Evolutionary conservation across 2,329 filamentous ascomycete genomes (phyloP).

Genomic region (Claviceps fusiformis): DNA sequence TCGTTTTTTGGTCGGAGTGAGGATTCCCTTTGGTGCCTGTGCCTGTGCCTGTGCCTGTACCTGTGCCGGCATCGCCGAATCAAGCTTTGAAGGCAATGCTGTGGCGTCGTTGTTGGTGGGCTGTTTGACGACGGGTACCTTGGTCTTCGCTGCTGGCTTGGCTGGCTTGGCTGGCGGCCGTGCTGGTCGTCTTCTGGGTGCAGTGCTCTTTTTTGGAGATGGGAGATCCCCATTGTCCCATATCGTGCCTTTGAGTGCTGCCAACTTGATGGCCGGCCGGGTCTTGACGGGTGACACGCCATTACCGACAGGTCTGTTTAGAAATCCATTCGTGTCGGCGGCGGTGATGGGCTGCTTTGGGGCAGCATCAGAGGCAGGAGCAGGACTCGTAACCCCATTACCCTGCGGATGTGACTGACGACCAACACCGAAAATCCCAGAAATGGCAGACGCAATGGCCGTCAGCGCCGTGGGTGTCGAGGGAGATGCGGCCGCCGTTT

Average conservation of each 20-base stretch:
- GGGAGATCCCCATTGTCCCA: slow-evolving; percentile 21
- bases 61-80: slow-evolving; percentile 1
- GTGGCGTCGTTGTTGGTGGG: neutral
- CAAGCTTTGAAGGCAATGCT: neutral
- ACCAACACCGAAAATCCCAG: slow-evolving; percentile 14
- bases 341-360: neutral
- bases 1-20: slow-evolving; percentile 35
- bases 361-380: neutral
- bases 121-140: neutral
- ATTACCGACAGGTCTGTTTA: slow-evolving; percentile 2
- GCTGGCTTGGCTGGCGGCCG: neutral
- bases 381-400: slow-evolving; percentile 1
- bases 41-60: neutral
- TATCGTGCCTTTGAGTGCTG: slow-evolving; percentile 23
- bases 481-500: slow-evolving; percentile 11
- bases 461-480: slow-evolving; percentile 18
- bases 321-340: neutral
- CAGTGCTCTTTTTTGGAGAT: slow-evolving; percentile 6
- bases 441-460: slow-evolving; percentile 19
- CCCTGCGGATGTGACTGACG: slow-evolving; percentile 8
- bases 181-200: slow-evolving; percentile 5
- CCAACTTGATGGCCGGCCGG: slow-evolving; percentile 21
- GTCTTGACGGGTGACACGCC: slow-evolving; percentile 6
- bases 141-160: neutral
- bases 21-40: slow-evolving; percentile 37